Evolutionary conservation across 2,329 filamentous ascomycete genomes (phyloP).

Genomic region (Trichoderma sp.): DNA sequence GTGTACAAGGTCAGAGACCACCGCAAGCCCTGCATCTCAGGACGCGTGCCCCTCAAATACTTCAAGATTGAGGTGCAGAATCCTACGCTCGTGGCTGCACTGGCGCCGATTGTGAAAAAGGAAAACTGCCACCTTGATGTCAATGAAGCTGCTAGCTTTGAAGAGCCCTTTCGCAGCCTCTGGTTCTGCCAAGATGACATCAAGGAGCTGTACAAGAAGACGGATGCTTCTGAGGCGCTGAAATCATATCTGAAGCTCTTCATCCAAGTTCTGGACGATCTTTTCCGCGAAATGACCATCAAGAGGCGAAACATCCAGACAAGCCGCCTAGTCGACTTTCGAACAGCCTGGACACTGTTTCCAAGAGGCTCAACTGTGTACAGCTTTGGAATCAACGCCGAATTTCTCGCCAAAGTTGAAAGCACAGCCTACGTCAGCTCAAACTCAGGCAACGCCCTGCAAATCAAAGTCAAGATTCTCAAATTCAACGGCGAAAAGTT

Average conservation of each 20-base stretch:
- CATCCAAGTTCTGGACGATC: conserved; percentile 47
- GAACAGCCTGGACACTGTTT: conserved; percentile 51
- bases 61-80: conserved; percentile 51
- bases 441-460: conserved; percentile 30
- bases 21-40: conserved; percentile 46
- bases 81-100: conserved; percentile 45
- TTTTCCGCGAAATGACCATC: conserved; percentile 47
- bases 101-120: conserved; percentile 50
- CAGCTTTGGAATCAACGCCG: conserved; percentile 45
- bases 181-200: conserved; percentile 53
- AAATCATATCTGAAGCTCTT: conserved; percentile 47
- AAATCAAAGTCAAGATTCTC: conserved; percentile 42
- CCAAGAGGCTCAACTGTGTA: conserved; percentile 46
- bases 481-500: conserved; percentile 48
- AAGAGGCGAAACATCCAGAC: conserved; percentile 44
- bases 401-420: conserved; percentile 48
- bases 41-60: conserved; percentile 46
- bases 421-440: conserved; percentile 39
- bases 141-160: conserved; percentile 44
- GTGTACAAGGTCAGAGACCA: conserved; percentile 52
- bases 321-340: conserved; percentile 47
- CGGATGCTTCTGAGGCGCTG: conserved; percentile 37
- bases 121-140: conserved; percentile 47
- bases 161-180: conserved; percentile 46
- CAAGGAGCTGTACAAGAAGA: conserved; percentile 38